Base-by-base conservation (phyloP, 305 asterid species). In the Fraxinus paxiana region DNA sequence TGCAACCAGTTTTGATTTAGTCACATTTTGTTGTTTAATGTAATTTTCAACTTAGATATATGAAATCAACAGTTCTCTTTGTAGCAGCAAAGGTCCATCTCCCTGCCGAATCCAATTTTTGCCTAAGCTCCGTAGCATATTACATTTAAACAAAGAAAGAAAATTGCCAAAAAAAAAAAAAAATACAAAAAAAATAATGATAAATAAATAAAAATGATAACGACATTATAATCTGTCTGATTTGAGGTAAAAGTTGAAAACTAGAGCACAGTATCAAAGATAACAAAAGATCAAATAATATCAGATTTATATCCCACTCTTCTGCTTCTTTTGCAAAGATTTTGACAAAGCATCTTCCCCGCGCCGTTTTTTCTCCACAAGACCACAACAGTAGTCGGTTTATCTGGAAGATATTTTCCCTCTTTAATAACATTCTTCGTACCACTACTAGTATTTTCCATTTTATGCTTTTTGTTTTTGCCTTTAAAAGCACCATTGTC, bases 11-110 rank as follows among this genome's bases (percentile, higher is more conserved):
- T 90, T 89, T 89, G 91, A 75, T 83, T 26, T 78, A 75, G 85
- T 83, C 73, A 78, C 81, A 41, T 30, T 87, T 65, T 85, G 80
- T 35, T 83, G 80, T 78, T 86, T 83, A 17, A 85, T 86, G 89
- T 83, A 80, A 79, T 82, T 75, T 82, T 65, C 75, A 79, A 85
- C 86, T 37, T 82, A 85, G 87, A 85, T 77, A 84, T 85, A 93
- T 88, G 92, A 89, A 92, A 90, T 89, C 84, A 90, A 82, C 83
- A 83, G 83, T 77, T 85, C 85, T 81, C 74, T 65, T 81, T 35
- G 7, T 76, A 28, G 15, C 15, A 65, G 37, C 54, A 38, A 74
- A 30, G 1, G 67, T 34, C 13, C 30, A 43, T 82, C 31, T 31
- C 77, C 51, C 80, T 82, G 20, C 75, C 3, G 77, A 82, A 81